Evolutionary conservation across 2,329 filamentous ascomycete species (phyloP), one percentile per base, ranked within the genome.

Genomic region (Cercospora sp.): DNA sequence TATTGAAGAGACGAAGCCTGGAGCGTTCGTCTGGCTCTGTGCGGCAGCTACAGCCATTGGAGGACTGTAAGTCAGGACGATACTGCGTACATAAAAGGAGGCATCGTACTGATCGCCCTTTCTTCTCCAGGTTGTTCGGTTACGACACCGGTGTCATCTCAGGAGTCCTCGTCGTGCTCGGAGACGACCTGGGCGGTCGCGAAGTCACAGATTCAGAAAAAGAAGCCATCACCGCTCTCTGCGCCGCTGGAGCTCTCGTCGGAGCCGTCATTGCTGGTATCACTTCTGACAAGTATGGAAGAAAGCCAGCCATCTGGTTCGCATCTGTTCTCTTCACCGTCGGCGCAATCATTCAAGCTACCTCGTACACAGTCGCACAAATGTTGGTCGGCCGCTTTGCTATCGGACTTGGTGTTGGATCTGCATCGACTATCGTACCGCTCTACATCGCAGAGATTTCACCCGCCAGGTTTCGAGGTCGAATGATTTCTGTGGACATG

Each of bases 401-500:
- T 10, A 48, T 85, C 40, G 83, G 84, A 3, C 77, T 85, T 13
- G 82, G 84, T 36, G 81, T 84, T 26, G 81, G 82, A 0, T 79
- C 78, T 3, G 83, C 81, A 7, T 80, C 80, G 12, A 84, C 85
- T 80, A 67, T 73, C 13, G 40, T 48, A 18, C 60, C 60, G 12
- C 45, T 63, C 7, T 86, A 86, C 71, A 84, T 86, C 51, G 81
- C 80, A 1, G 84, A 86, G 64, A 78, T 86, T 3, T 80, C 84
- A 1, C 84, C 84, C 0, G 80, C 83, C 3, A 82, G 81, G 67
- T 80, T 82, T 53, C 76, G 79, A 30, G 79, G 79, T 40, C 75
- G 78, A 36, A 71, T 81, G 33, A 79, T 81, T 65, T 78, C 78
- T 70, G 77, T 80, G 58, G 78, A 79, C 77, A 79, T 80, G 64